Evolutionary conservation across 257 asterid species (phyloP).

Genomic region (Cruciata laevipes): DNA sequence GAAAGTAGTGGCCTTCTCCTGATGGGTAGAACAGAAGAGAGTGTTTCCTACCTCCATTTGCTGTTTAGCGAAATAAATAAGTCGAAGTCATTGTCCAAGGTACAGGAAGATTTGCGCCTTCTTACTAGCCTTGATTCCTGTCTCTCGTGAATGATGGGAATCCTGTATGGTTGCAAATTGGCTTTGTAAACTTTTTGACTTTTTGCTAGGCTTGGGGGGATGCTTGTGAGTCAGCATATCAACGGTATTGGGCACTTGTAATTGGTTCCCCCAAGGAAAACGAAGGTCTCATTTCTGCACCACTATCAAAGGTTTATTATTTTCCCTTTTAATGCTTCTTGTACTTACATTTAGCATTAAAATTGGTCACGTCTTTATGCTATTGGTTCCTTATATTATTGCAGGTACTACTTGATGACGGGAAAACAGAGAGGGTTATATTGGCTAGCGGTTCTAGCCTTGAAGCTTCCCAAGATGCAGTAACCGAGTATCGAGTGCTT

Average conservation of each 20-base stretch:
- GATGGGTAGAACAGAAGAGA: conserved; percentile 86
- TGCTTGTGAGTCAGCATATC: conserved; percentile 58
- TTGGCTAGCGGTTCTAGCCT: conserved; percentile 64
- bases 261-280: conserved; percentile 80
- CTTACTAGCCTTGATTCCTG: not conserved
- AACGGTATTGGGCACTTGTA: conserved; percentile 85
- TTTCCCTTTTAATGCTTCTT: not conserved
- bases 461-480: conserved; percentile 83
- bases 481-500: conserved; percentile 77
- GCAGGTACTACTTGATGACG: conserved; percentile 79
- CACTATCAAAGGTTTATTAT: conserved; percentile 63
- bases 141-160: not conserved
- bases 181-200: not conserved
- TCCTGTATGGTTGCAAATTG: not conserved
- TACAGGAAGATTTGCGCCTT: conserved; percentile 19
- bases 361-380: not conserved
- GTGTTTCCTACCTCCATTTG: conserved; percentile 70
- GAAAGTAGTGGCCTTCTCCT: conserved; percentile 91
- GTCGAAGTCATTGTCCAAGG: conserved; percentile 55
- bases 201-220: conserved; percentile 55
- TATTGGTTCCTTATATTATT: conserved; percentile 14
- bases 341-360: conserved; percentile 3
- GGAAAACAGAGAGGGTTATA: conserved; percentile 75
- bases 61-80: conserved; percentile 56
- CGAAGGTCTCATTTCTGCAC: conserved; percentile 75